Evolutionary conservation across 495 filamentous ascomycete species (phyloP), one percentile per base, ranked within the genome.

Genomic region (Penicillium subrubescens): DNA sequence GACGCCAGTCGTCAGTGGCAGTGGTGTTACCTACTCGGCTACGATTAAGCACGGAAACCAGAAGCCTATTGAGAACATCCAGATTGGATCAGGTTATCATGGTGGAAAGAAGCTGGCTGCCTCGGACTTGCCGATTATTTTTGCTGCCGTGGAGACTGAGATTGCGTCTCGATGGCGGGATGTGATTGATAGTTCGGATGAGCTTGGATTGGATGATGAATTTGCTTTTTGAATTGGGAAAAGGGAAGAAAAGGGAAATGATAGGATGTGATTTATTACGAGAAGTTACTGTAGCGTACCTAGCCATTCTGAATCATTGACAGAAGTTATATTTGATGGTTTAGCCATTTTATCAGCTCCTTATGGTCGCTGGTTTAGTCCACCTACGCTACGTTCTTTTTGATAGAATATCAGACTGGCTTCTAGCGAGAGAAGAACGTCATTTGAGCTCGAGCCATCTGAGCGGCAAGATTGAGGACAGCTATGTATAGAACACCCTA

Each of bases 131-230:
- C 53, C 62, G 0, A 35, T 63, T 12, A 71, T 77, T 44, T 59
- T 76, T 21, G 60, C 57, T 23, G 63, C 64, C 14, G 21, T 81
- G 15, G 63, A 71, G 19, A 54, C 53, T 8, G 27, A 53, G 8
- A 25, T 79, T 27, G 61, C 62, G 48, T 46, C 68, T 57, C 63
- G 67, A 35, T 57, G 78, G 14, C 66, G 61, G 2, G 59, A 74
- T 52, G 50, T 59, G 48, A n/a, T 75, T 29, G 63, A 78, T 64
- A 75, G 74, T 33, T 74, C 71, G 25, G 78, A 81, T 61, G 78
- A 81, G 66, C 17, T 72, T 52, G 65, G 60, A 8, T 51, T 79
- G 58, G 29, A 60, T 21, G 51, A 54, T n/a, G 15, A n/a, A 0
- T 31, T 54, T n/a, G 19, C 0, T 3, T 15, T 31, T 33, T 54